Conservation (phyloP, 176 grass and related monocot species). For the Juncus inflexus region DNA sequence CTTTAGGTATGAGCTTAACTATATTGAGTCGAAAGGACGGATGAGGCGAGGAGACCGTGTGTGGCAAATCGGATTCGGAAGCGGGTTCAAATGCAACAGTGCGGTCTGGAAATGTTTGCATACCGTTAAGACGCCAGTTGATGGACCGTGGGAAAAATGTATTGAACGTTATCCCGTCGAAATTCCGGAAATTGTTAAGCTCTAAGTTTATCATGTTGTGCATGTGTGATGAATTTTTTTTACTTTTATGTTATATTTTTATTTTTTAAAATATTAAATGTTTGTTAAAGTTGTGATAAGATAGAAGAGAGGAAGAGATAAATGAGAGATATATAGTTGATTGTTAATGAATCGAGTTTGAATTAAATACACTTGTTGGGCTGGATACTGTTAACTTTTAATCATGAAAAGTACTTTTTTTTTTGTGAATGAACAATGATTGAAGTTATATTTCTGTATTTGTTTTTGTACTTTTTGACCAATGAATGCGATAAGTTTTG, state of each 20-base stretch:
- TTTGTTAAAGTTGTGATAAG: constrained; percentile 21
- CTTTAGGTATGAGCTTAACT: constrained; percentile 58
- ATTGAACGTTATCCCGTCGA: constrained; percentile 66
- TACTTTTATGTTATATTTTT: constrained; percentile 9
- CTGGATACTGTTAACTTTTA: too few species aligned
- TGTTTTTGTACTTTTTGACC: too few species aligned
- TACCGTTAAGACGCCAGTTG: constrained; percentile 45
- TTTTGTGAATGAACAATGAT: too few species aligned
- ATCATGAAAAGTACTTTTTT: too few species aligned
- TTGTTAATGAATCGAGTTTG: neutral
- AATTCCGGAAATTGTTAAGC: constrained; percentile 75
- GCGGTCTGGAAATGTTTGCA: constrained; percentile 88
- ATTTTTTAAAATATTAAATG: constrained; percentile 9
- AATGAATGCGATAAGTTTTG: too few species aligned
- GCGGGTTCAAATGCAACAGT: constrained; percentile 96
- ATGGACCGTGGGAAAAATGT: constrained; percentile 76
- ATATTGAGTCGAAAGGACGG: constrained; percentile 84
- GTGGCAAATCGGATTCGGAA: constrained; percentile 90
- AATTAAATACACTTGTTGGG: too few species aligned
- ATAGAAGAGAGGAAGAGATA: constrained; percentile 6
- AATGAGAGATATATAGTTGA: constrained; percentile 7
- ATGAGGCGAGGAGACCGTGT: constrained; percentile 79
- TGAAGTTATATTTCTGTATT: too few species aligned
- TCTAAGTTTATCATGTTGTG: constrained; percentile 33
- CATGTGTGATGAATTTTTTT: neutral